phyloP scores from a whole-genome alignment of 73 alveolate genomes.

The Urostyla sp. region DNA sequence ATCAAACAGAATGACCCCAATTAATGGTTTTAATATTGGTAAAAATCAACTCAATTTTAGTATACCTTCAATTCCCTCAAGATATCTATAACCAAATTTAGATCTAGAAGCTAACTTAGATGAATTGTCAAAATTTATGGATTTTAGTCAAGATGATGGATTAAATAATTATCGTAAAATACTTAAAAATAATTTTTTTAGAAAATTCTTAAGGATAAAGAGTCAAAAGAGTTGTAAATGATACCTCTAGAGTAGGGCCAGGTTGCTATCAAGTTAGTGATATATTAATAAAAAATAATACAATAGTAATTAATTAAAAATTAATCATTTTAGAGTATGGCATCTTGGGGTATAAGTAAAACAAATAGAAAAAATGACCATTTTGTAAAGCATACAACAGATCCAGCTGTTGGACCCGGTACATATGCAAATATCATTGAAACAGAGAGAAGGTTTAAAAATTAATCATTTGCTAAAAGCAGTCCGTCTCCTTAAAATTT shows the following conservation, averaged over 20 bases:
- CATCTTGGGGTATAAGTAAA: constrained; percentile 20
- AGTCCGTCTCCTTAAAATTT: background rate
- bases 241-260: constrained; percentile 36
- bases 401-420: constrained; percentile 35
- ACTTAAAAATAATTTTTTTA: background rate
- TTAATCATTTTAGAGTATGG: background rate
- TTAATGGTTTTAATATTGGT: constrained; percentile 2
- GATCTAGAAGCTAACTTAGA: constrained; percentile 23
- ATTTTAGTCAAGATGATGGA: background rate
- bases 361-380: constrained; percentile 16
- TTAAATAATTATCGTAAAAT: background rate
- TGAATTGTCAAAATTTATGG: background rate
- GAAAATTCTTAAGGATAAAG: background rate
- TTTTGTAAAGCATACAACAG: background rate
- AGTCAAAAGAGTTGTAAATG: constrained; percentile 21
- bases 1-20: background rate
- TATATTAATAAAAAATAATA: background rate
- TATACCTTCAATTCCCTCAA: constrained; percentile 36
- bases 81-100: constrained; percentile 24
- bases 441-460: constrained; percentile 10
- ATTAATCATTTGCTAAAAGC: constrained; percentile 13
- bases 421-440: constrained; percentile 11
- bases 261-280: constrained; percentile 18
- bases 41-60: constrained; percentile 1
- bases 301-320: background rate